Percentiles rank a stretch among this genome's conserved stretches.
These are phyloP conservation scores for Tremella mesenterica DNA, from an alignment of 768 basidiomycete genomes.

Conservation along the genomic window DNA sequence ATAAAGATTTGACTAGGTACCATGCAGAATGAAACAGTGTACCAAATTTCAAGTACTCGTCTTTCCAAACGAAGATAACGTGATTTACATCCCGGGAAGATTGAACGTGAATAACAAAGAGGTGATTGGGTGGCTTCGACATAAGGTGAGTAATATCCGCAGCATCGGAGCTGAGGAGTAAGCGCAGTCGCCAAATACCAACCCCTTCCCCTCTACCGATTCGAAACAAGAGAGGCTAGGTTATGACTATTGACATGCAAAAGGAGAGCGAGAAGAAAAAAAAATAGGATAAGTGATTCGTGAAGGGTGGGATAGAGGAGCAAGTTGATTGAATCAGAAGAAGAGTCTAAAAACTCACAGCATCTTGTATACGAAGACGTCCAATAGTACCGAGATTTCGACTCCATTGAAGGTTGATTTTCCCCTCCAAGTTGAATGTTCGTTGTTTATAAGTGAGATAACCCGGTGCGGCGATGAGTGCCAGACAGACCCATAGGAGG, in stretches of 20 bases:
- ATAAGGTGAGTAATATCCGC: conserved; percentile 71
- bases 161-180: conserved; percentile 63
- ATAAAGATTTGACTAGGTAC: conserved; percentile 61
- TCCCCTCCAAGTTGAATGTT: conserved; percentile 71
- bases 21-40: conserved; percentile 56
- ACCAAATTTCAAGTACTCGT: conserved; percentile 56
- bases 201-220: no score
- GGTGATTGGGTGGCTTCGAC: conserved; percentile 67
- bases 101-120: conserved; percentile 64
- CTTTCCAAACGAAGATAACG: conserved; percentile 57
- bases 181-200: no score
- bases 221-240: no score
- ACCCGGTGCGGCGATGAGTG: conserved; percentile 62
- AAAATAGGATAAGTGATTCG: no score
- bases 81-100: conserved; percentile 65
- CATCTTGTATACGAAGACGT: conserved; percentile 61
- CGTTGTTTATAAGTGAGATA: conserved; percentile 68
- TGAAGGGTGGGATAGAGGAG: neutral
- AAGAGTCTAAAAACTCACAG: conserved; percentile 27
- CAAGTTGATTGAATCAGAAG: neutral
- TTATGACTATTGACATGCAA: neutral
- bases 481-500: conserved; percentile 66
- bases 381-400: conserved; percentile 54
- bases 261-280: neutral
- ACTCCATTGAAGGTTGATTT: conserved; percentile 70